phyloP scores from a whole-genome alignment of 1,139 yeast genomes.

The Casaregolazyma suthepensis region DNA sequence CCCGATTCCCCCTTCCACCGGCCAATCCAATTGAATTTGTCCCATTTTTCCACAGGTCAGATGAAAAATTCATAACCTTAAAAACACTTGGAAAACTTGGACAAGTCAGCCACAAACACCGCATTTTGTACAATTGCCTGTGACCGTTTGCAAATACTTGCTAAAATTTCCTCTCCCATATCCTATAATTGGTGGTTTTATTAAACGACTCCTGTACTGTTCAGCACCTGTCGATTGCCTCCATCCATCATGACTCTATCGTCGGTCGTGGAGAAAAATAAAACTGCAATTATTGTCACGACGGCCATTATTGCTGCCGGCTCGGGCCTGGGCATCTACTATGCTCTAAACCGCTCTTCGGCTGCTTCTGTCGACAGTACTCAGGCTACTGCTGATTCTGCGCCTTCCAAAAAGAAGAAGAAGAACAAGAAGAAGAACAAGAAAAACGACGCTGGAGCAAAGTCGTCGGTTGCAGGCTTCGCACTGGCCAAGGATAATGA shows the following conservation, averaged over 20 bases:
- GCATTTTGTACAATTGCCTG: not conserved
- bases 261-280: slow-evolving; percentile 22
- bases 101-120: not conserved
- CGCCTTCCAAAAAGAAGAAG: slow-evolving; percentile 20
- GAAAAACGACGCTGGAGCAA: slow-evolving; percentile 11
- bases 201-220: not conserved
- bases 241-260: slow-evolving; percentile 9
- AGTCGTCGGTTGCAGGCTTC: slow-evolving; percentile 11
- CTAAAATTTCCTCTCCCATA: not conserved
- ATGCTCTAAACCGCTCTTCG: slow-evolving; percentile 16
- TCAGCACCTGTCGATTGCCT: not conserved
- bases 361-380: slow-evolving; percentile 2
- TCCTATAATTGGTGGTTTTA: not conserved
- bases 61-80: not conserved
- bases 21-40: not conserved
- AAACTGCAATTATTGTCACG: slow-evolving; percentile 29
- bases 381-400: slow-evolving; percentile 1
- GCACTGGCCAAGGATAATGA: slow-evolving; percentile 20
- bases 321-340: slow-evolving; percentile 30
- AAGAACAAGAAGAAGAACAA: slow-evolving; percentile 25
- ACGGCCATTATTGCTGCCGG: slow-evolving; percentile 30
- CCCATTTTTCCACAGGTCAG: not conserved
- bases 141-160: not conserved
- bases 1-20: not conserved
- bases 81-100: not conserved